Conservation (phyloP, 1,284 basidiomycete species). For the Marasmius tenuissimus region DNA sequence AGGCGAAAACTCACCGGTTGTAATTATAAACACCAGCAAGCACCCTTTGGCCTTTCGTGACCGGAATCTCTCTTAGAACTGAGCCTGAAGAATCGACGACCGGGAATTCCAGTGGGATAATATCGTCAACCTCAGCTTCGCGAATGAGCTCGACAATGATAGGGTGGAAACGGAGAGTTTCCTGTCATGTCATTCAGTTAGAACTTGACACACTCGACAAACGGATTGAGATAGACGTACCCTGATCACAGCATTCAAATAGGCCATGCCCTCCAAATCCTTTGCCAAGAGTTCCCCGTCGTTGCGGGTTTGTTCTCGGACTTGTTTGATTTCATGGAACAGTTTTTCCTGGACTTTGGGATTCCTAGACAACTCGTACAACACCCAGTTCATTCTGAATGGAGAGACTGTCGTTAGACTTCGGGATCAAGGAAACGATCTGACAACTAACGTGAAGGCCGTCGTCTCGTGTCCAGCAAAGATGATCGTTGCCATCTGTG, state of each 20-base stretch:
- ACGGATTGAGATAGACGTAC: neutral
- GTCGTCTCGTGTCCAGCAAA: neutral
- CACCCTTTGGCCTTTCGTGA: slow-evolving; percentile 17
- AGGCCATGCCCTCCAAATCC: slow-evolving; percentile 15
- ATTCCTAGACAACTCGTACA: slow-evolving; percentile 20
- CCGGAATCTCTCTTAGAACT: slow-evolving; percentile 13
- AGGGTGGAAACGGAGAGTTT: slow-evolving; percentile 19
- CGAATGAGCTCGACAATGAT: slow-evolving; percentile 14
- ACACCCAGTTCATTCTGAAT: neutral
- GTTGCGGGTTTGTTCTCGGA: slow-evolving; percentile 5
- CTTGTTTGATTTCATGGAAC: slow-evolving; percentile 25
- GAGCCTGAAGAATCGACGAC: slow-evolving; percentile 12
- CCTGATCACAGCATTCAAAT: neutral
- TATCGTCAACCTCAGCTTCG: slow-evolving; percentile 16
- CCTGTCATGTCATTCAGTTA: slow-evolving; percentile 7
- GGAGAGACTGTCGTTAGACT: neutral
- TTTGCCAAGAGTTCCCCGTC: slow-evolving; percentile 20
- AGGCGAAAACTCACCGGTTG: slow-evolving; percentile 13
- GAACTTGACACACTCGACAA: neutral
- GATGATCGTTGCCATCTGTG: slow-evolving; percentile 1
- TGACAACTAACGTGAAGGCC: neutral
- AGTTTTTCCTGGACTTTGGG: slow-evolving; percentile 22
- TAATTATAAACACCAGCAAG: slow-evolving; percentile 12
- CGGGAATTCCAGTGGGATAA: slow-evolving; percentile 18
- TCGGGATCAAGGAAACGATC: no score